Conservation (phyloP, 164 flowering plant species). For the Tinospora cordifolia region DNA sequence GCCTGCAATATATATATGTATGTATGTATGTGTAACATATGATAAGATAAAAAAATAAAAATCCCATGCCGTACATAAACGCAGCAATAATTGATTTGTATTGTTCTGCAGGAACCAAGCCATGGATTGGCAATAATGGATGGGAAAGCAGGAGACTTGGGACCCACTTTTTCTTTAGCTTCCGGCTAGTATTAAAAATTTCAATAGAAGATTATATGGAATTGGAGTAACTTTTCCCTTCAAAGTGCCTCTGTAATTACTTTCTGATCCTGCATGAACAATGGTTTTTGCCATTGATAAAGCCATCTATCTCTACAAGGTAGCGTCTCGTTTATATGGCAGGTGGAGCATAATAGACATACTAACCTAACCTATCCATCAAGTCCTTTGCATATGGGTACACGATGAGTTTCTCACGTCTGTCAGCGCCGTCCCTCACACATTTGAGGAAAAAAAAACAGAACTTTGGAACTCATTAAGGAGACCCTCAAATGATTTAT, state of each 20-base stretch:
- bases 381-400: neutral
- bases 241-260: neutral
- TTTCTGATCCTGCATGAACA: neutral
- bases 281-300: neutral
- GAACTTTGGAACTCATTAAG: no score
- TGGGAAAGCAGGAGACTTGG: neutral
- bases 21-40: no score
- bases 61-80: neutral
- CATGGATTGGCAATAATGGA: neutral
- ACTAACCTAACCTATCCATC: neutral
- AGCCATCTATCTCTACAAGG: neutral
- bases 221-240: neutral
- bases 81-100: neutral
- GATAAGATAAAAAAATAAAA: neutral
- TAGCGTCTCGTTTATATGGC: neutral
- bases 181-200: neutral
- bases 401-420: neutral
- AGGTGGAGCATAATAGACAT: neutral
- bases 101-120: neutral
- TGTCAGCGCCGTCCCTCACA: neutral
- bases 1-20: no score
- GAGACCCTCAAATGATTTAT: no score
- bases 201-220: neutral
- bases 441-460: no score
- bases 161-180: neutral